A percentile compares a stretch with the other conserved stretches of the same genome.
Conservation (phyloP, 768 basidiomycete genomes). For the Leccinum disarticulatum region DNA sequence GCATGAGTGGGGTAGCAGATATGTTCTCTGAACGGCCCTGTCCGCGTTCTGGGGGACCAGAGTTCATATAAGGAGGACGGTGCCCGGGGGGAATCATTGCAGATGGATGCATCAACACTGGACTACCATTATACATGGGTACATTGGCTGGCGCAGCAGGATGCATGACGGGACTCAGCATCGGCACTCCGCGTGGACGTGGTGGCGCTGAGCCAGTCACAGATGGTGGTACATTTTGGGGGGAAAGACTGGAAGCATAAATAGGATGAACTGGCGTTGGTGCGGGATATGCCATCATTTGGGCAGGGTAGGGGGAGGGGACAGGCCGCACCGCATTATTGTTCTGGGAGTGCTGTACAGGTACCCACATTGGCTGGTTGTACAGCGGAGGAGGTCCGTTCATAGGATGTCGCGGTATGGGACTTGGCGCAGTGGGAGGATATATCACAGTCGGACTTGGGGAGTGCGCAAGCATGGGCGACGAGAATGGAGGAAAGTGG, state of each 20-base stretch:
- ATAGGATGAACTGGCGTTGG: slow-evolving; percentile 47
- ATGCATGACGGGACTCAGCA: slow-evolving; percentile 75
- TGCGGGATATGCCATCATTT: slow-evolving; percentile 64
- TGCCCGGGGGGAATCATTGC: slow-evolving; percentile 38
- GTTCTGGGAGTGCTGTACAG: slow-evolving; percentile 46
- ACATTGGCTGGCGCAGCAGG: slow-evolving; percentile 45
- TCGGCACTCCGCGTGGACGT: slow-evolving; percentile 52
- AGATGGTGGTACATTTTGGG: slow-evolving; percentile 37
- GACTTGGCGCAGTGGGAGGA: slow-evolving; percentile 58
- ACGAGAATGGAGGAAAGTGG: slow-evolving; percentile 57
- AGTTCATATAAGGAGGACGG: slow-evolving; percentile 41
- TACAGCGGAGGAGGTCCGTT: slow-evolving; percentile 65
- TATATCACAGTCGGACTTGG: slow-evolving; percentile 71
- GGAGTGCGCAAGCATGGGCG: slow-evolving; percentile 72
- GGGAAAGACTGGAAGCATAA: slow-evolving; percentile 44
- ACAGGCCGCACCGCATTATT: slow-evolving; percentile 53
- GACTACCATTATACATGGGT: slow-evolving; percentile 66
- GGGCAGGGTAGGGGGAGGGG: slow-evolving; percentile 62
- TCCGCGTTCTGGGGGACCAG: slow-evolving; percentile 50
- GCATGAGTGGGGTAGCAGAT: slow-evolving; percentile 39
- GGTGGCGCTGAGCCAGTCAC: slow-evolving; percentile 31
- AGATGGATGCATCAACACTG: slow-evolving; percentile 60
- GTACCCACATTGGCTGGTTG: slow-evolving; percentile 66
- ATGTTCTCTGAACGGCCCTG: slow-evolving; percentile 51
- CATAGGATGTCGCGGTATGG: slow-evolving; percentile 61